Percentiles rank a stretch among this genome's conserved stretches.
These are phyloP conservation scores for Fusarium hostae DNA, from an alignment of 2,329 filamentous ascomycete genomes.

Conservation along the genomic window DNA sequence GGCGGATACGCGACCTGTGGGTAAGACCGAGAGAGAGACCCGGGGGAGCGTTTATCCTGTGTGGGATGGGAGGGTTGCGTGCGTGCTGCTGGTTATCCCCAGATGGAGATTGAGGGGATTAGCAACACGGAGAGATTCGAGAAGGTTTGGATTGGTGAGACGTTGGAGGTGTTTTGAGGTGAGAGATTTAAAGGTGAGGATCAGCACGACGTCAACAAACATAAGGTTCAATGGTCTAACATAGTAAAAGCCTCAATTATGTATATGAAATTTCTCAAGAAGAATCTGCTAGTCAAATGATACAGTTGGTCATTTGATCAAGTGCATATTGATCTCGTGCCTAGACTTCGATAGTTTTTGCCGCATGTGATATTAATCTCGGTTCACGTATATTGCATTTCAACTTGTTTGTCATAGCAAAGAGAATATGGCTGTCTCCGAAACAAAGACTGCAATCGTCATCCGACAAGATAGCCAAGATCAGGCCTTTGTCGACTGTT, in stretches of 20 bases:
- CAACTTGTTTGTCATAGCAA: conserved; percentile 2
- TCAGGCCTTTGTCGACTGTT: conserved; percentile 26
- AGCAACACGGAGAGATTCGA: background rate
- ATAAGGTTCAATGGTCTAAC: background rate
- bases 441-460: conserved; percentile 4
- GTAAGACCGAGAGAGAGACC: conserved; percentile 21
- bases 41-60: conserved; percentile 13
- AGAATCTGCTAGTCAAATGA: background rate
- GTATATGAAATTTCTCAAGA: background rate
- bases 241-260: background rate
- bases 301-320: conserved; percentile 11
- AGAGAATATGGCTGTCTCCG: background rate
- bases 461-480: background rate
- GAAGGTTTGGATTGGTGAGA: conserved; percentile 11
- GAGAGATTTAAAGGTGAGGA: background rate
- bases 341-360: background rate
- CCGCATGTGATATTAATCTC: conserved; percentile 18
- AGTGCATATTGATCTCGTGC: background rate
- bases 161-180: background rate
- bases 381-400: conserved; percentile 1
- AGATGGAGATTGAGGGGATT: conserved; percentile 25
- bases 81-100: conserved; percentile 3
- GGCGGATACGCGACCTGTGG: conserved; percentile 10
- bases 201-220: background rate
- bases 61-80: background rate